Evolutionary conservation across 441 rosid species (phyloP).

Genomic region (Bruguiera hainesii): DNA sequence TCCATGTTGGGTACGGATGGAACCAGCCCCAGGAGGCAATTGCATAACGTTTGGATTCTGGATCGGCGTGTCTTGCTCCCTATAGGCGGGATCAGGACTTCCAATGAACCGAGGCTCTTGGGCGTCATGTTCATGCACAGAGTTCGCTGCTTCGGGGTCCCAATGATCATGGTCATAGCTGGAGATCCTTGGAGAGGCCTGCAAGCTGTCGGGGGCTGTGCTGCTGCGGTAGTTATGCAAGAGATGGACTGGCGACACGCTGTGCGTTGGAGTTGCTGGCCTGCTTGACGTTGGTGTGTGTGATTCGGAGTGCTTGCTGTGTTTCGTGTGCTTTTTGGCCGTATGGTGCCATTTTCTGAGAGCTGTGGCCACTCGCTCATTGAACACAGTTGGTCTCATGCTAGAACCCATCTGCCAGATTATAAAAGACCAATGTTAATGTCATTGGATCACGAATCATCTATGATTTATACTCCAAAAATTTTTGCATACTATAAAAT

Average conservation of each 20-base stretch:
- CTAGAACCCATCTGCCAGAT: conserved; percentile 76
- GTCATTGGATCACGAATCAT: neutral
- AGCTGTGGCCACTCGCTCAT: conserved; percentile 75
- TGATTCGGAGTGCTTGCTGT: conserved; percentile 45
- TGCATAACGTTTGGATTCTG: conserved; percentile 25
- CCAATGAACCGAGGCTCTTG: conserved; percentile 17
- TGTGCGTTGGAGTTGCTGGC: conserved; percentile 60
- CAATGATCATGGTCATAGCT: conserved; percentile 35
- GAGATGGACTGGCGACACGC: conserved; percentile 84
- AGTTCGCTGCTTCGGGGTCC: conserved; percentile 45
- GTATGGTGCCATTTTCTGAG: conserved; percentile 78
- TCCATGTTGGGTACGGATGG: conserved; percentile 38
- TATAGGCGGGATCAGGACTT: conserved; percentile 15
- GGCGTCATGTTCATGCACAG: conserved; percentile 30
- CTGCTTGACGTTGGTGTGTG: conserved; percentile 73
- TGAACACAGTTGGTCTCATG: conserved; percentile 92
- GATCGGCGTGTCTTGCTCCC: conserved; percentile 17
- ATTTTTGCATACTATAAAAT: neutral
- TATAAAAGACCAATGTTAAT: conserved; percentile 1
- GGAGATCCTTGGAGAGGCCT: conserved; percentile 41
- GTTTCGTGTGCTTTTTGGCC: conserved; percentile 70
- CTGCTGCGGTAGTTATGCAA: conserved; percentile 45
- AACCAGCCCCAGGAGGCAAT: conserved; percentile 36
- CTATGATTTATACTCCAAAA: neutral
- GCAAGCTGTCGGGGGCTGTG: conserved; percentile 46